Base-by-base conservation (phyloP, 2,329 filamentous ascomycete species). In the Fusarium agapanthi region DNA sequence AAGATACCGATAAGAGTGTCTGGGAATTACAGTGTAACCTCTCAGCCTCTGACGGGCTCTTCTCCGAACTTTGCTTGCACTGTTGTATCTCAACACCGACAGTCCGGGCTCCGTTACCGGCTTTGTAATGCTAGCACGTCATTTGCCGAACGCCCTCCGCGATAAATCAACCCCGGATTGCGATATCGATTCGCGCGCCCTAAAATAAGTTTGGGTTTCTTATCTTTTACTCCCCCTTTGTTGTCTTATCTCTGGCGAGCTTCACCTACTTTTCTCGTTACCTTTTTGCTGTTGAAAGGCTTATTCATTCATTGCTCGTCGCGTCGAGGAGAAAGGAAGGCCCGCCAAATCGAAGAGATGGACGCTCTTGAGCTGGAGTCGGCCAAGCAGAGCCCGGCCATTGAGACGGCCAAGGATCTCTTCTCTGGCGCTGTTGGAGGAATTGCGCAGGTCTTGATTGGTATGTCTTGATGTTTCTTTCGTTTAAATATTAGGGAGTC, bases 371-470 rank as follows among this genome's bases (percentile, higher is more conserved):
- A 84, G 63, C 56, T 81, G 47, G 81, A 84, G 61, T 72, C 64
- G 55, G 51, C 73, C 41, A 74, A 78, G 60, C 76, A 81, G 71
- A 75, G 77, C 69, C 80, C 82, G 61, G 83, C 82, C 30, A 74
- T 86, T 76, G 89, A 92, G 80, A 92, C 93, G 55, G 85, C 91
- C 78, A 99, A 98, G 86, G 96, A 99, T 83, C 86, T 99, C 66
- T 93, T 95, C 80, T 90, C 96, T 16, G 96, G 96, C 41, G 96
- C 96, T 67, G 93, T 92, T 13, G 96, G 96, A 72, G 96, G 96
- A 77, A 88, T 98, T 76, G 95, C 96, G 24, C 96, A 99, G 83
- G 96, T 99, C 47, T 85, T 99, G 71, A 88, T 98, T 74, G 95
- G 95, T 97, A 72, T 41, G 76, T 75, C 20, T 32, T 22, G 7